These are phyloP conservation scores for Magnusiomyces suaveolens DNA, from an alignment of 1,139 yeast genomes.

Conservation along the genomic window DNA sequence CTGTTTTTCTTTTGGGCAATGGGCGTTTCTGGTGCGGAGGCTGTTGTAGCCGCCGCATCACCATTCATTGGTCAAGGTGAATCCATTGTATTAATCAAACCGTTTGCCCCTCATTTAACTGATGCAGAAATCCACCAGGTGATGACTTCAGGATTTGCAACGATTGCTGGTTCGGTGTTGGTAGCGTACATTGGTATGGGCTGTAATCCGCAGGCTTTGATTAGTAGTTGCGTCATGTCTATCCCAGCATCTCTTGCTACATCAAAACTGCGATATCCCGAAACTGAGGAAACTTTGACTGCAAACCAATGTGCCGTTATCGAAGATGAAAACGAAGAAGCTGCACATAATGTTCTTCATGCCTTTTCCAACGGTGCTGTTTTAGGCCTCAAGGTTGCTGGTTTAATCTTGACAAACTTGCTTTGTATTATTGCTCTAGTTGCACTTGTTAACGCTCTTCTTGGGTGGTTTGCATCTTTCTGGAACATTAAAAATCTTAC, in stretches of 20 bases:
- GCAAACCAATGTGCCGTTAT: slow-evolving; percentile 43
- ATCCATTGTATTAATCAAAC: slow-evolving; percentile 53
- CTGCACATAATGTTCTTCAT: slow-evolving; percentile 50
- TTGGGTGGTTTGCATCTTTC: slow-evolving; percentile 56
- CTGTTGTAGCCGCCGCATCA: slow-evolving; percentile 60
- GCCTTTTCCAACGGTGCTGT: slow-evolving; percentile 58
- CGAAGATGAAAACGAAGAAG: slow-evolving; percentile 37
- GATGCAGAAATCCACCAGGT: slow-evolving; percentile 57
- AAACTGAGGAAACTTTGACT: slow-evolving; percentile 48
- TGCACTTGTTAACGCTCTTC: slow-evolving; percentile 48
- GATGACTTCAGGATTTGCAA: slow-evolving; percentile 59
- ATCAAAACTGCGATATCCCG: slow-evolving; percentile 54
- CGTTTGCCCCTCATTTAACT: slow-evolving; percentile 52
- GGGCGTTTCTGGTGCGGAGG: slow-evolving; percentile 56
- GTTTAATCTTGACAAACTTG: slow-evolving; percentile 51
- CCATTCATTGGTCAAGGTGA: slow-evolving; percentile 66
- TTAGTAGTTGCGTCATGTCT: slow-evolving; percentile 62
- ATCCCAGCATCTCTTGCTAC: slow-evolving; percentile 60
- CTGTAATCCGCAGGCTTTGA: slow-evolving; percentile 53
- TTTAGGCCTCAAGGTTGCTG: slow-evolving; percentile 51
- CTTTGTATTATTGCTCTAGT: slow-evolving; percentile 57
- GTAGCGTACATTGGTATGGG: slow-evolving; percentile 60
- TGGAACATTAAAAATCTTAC: slow-evolving; percentile 42
- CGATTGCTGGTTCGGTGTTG: slow-evolving; percentile 58
- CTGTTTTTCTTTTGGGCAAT: slow-evolving; percentile 53